A percentile compares a stretch with the other conserved stretches of the same genome.
phyloP scores from a whole-genome alignment of 768 basidiomycete genomes.

The Chalciporus sphaerocephalus region DNA sequence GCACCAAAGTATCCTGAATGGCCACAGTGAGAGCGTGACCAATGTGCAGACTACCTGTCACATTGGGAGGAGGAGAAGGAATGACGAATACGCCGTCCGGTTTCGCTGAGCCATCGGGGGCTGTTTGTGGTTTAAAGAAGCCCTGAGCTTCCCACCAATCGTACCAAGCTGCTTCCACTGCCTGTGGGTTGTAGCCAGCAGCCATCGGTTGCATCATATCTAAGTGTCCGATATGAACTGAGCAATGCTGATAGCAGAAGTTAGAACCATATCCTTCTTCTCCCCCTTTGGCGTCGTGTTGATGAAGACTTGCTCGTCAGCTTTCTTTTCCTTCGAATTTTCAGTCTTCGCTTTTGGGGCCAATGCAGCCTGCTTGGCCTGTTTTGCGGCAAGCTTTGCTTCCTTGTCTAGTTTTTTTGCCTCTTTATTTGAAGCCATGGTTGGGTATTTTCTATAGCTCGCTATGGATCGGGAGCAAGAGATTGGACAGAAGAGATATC shows the following conservation, averaged over 20 bases:
- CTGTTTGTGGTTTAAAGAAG: constrained; percentile 77
- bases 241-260: not conserved
- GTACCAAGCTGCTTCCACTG: constrained; percentile 94
- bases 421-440: constrained; percentile 69
- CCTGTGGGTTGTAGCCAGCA: constrained; percentile 90
- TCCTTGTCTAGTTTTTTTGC: constrained; percentile 78
- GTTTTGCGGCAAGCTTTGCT: constrained; percentile 71
- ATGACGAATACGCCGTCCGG: constrained; percentile 76
- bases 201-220: constrained; percentile 87
- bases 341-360: constrained; percentile 60
- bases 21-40: constrained; percentile 91
- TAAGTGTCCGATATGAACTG: constrained; percentile 26
- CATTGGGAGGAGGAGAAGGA: constrained; percentile 91
- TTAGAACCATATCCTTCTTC: constrained; percentile 72
- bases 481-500: constrained; percentile 12
- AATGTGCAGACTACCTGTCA: constrained; percentile 92
- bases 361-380: constrained; percentile 37
- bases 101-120: constrained; percentile 52
- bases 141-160: constrained; percentile 95
- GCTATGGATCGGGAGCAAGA: not conserved
- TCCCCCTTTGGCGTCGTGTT: constrained; percentile 86
- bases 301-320: constrained; percentile 71
- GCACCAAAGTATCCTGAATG: constrained; percentile 83
- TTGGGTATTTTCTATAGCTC: not conserved
- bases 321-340: constrained; percentile 70